These are phyloP conservation scores for Suillus decipiens DNA, from an alignment of 768 basidiomycete species.

Conservation along the genomic window DNA sequence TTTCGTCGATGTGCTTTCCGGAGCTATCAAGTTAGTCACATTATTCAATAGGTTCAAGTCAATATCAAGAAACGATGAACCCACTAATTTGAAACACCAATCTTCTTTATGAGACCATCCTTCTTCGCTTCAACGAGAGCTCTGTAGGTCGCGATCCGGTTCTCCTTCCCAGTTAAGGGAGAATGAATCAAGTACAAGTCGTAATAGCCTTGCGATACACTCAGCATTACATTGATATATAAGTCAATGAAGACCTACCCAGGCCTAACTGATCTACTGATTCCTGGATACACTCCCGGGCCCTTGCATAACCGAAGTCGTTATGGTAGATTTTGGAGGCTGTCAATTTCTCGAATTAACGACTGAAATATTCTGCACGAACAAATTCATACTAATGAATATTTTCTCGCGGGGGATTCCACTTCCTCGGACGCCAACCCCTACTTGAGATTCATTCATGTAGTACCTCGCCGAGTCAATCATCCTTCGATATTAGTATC, in stretches of 20 bases:
- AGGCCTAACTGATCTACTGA: conserved; percentile 27
- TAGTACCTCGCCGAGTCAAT: conserved; percentile 29
- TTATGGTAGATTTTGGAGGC: conserved; percentile 23
- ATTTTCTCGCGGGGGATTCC: conserved; percentile 28
- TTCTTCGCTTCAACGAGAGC: conserved; percentile 37
- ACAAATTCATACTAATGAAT: conserved; percentile 28
- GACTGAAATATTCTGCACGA: background rate
- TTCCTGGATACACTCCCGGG: conserved; percentile 18
- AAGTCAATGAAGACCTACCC: conserved; percentile 13
- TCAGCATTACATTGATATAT: background rate
- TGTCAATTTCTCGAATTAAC: background rate
- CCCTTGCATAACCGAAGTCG: conserved; percentile 19
- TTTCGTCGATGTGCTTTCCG: conserved; percentile 28
- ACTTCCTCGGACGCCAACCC: conserved; percentile 24
- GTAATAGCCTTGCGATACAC: conserved; percentile 37
- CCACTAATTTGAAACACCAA: conserved; percentile 54
- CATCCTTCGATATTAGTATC: conserved; percentile 19
- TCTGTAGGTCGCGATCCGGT: conserved; percentile 42
- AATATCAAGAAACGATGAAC: conserved; percentile 4
- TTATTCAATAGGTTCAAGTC: background rate
- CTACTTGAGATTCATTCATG: conserved; percentile 29
- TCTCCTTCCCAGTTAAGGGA: conserved; percentile 38
- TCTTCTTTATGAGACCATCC: conserved; percentile 38
- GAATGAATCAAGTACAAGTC: conserved; percentile 52
- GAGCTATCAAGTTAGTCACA: conserved; percentile 16